These are phyloP conservation scores for Tephrocybe rancida DNA, from an alignment of 768 basidiomycete genomes.

Conservation along the genomic window DNA sequence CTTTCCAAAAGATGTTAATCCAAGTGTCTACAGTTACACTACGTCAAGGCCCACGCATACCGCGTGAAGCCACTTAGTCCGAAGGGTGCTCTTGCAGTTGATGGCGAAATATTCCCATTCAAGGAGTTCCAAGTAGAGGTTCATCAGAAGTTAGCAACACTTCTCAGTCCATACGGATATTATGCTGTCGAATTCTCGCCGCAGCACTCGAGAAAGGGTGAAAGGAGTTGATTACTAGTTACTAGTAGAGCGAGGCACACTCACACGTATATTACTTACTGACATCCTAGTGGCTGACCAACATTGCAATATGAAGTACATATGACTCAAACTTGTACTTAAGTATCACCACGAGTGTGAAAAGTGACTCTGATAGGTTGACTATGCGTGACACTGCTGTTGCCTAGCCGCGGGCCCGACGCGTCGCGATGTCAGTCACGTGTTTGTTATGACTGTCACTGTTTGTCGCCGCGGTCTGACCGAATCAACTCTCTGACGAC, in stretches of 20 bases:
- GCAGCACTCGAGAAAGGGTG: slow-evolving; percentile 3
- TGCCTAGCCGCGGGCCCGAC: neutral
- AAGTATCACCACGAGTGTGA: too few relatives aligned
- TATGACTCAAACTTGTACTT: too few relatives aligned
- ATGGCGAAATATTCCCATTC: slow-evolving; percentile 79
- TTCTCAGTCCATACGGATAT: slow-evolving; percentile 63
- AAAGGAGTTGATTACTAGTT: slow-evolving; percentile 5
- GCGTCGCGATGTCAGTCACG: neutral
- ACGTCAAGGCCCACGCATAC: slow-evolving; percentile 75
- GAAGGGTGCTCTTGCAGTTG: slow-evolving; percentile 65
- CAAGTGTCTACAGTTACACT: slow-evolving; percentile 52
- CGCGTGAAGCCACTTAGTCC: slow-evolving; percentile 61
- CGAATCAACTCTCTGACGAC: neutral
- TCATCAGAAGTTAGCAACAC: slow-evolving; percentile 63
- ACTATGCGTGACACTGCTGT: too few relatives aligned
- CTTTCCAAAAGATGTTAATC: slow-evolving; percentile 5
- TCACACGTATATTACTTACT: too few relatives aligned
- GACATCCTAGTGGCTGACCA: too few relatives aligned
- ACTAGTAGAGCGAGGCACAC: too few relatives aligned
- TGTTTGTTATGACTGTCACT: neutral
- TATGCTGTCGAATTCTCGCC: slow-evolving; percentile 60
- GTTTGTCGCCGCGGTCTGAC: too few relatives aligned
- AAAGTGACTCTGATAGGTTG: too few relatives aligned
- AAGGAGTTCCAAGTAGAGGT: slow-evolving; percentile 79
- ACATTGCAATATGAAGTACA: too few relatives aligned